A percentile compares a stretch with the other conserved stretches of the same genome.
These are phyloP conservation scores for Globisporangium cylindrosporum DNA, from an alignment of 352 stramenopile genomes.

Conservation along the genomic window DNA sequence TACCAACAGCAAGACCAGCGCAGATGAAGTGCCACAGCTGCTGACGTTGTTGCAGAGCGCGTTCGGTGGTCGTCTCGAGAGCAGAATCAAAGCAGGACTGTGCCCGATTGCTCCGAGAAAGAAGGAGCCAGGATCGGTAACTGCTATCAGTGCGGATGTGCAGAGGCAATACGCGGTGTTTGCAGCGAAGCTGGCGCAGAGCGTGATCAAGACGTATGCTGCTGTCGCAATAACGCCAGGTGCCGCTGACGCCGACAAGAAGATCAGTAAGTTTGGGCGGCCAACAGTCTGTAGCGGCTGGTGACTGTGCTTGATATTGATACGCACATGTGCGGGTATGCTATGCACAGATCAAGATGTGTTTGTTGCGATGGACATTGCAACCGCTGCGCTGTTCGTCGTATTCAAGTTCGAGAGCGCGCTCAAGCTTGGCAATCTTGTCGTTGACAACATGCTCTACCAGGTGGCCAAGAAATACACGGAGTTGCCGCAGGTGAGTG, in stretches of 20 bases:
- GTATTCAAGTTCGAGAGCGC: slow-evolving; percentile 39
- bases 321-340: not conserved
- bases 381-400: slow-evolving; percentile 50
- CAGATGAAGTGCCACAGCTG: not conserved
- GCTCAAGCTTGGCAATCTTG: slow-evolving; percentile 51
- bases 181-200: slow-evolving; percentile 57
- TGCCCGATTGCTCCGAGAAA: not conserved
- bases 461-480: slow-evolving; percentile 74
- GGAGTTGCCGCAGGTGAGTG: slow-evolving; percentile 43
- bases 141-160: not conserved
- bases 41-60: slow-evolving; percentile 9
- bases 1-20: not conserved
- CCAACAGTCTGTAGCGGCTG: too few relatives aligned
- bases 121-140: not conserved
- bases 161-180: slow-evolving; percentile 39
- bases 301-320: not conserved
- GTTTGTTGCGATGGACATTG: slow-evolving; percentile 46
- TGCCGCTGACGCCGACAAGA: slow-evolving; percentile 14
- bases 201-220: slow-evolving; percentile 58
- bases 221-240: slow-evolving; percentile 2
- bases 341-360: slow-evolving; percentile 25
- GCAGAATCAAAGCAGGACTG: slow-evolving; percentile 11
- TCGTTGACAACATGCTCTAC: slow-evolving; percentile 79
- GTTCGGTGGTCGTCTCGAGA: slow-evolving; percentile 14
- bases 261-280: slow-evolving; percentile 16